These are phyloP conservation scores for Murraya paniculata DNA, from an alignment of 345 rosid genomes.

Conservation along the genomic window DNA sequence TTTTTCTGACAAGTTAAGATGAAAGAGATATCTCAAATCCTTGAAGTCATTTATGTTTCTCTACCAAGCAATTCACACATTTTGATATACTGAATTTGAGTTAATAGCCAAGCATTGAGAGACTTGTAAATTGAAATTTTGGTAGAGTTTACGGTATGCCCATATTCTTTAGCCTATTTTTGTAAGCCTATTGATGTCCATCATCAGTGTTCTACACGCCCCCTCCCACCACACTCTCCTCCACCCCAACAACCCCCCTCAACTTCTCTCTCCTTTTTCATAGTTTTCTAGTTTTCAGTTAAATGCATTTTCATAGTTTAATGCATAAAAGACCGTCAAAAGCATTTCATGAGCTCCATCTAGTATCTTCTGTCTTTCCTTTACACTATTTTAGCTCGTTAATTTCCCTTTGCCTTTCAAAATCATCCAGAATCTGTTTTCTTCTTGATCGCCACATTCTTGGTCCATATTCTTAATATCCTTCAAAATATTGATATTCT, in stretches of 20 bases:
- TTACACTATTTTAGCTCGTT: background rate
- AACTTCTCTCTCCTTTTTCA: background rate
- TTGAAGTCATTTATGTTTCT: background rate
- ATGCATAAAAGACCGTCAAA: background rate
- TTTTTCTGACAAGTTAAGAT: background rate
- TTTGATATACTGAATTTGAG: background rate
- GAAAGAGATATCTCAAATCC: background rate
- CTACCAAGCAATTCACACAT: background rate
- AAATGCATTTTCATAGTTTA: background rate
- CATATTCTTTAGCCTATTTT: background rate
- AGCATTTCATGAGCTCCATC: background rate
- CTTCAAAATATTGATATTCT: background rate
- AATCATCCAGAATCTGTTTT: background rate
- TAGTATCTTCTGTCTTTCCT: background rate
- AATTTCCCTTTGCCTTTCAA: background rate
- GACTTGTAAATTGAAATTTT: too few species aligned
- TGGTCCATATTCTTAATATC: background rate
- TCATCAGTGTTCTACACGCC: too few species aligned
- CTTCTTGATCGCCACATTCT: background rate
- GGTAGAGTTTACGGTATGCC: background rate
- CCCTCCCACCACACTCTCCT: too few species aligned
- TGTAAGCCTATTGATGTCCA: too few species aligned
- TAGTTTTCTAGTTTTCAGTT: background rate
- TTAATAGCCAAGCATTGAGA: background rate
- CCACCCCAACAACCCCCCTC: too few species aligned